Base-by-base conservation (phyloP, 1,284 basidiomycete genomes). In the Trichosporon sp. region DNA sequence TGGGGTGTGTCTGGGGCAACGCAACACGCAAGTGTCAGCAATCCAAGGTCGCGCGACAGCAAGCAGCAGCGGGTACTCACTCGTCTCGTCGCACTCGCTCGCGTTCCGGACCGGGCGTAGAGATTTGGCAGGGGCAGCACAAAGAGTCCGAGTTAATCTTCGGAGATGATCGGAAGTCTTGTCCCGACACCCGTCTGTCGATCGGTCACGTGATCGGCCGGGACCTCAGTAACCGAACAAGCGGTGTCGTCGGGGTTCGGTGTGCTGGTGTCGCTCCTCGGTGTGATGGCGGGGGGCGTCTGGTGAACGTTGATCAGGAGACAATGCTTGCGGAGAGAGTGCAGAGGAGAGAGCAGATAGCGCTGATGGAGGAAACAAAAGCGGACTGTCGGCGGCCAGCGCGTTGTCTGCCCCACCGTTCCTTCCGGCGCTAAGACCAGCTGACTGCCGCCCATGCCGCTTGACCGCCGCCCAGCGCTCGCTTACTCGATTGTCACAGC, bases 151-250 rank as follows among this genome's bases (percentile, higher is more conserved):
- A 44, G 44, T 25, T 27, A 27, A 15, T 35, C 44, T 60, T 66
- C 65, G 65, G 65, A 66, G 65, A 66, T 66, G 65, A 34, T 66
- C 65, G 65, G 65, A 60, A 60, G 53, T 42, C 34, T 7, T 3
- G 18, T 11, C 12, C 27, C 56, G 47, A 51, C 21, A 4, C 15
- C 47, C 47, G 47, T 18, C 38, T 51, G 47, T 5, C 47, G 23
- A 51, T 51, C 47, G 21, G 12, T 51, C 47, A 51, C 47, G 47
- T 51, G 47, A 51, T 51, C 47, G 6, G 34, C 6, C 34, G 21
- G 44, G 47, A 51, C 6, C 18, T 9, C 21, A 51, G 18, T 51
- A 51, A 21, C 47, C 47, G 47, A 51, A 9, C 47, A 8, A 18
- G 15, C 2, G 1, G 2, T 5, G 4, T n/a, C 11, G 8, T 15